Evolutionary conservation across 768 basidiomycete species (phyloP).

Genomic region (Butyriboletus loyo): DNA sequence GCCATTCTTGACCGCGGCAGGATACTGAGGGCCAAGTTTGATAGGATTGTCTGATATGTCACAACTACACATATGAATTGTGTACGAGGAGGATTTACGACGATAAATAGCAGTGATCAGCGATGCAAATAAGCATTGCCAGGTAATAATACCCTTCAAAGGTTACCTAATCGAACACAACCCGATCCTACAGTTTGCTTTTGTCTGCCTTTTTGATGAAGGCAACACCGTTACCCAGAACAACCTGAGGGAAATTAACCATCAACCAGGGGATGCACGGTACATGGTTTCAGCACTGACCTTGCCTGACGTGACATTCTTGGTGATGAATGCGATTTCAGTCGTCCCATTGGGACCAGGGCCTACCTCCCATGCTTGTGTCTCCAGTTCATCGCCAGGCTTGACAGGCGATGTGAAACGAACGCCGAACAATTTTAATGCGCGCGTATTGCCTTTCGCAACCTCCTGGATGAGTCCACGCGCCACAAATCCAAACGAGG

Average conservation of each 20-base stretch:
- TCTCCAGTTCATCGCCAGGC: conserved; percentile 80
- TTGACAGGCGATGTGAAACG: conserved; percentile 82
- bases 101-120: neutral
- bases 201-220: conserved; percentile 53
- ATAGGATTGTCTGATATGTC: conserved; percentile 1
- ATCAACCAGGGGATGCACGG: neutral
- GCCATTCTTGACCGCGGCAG: conserved; percentile 58
- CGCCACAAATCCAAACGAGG: conserved; percentile 79
- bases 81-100: neutral
- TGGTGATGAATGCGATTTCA: conserved; percentile 63
- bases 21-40: conserved; percentile 38
- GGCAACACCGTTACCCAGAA: conserved; percentile 60
- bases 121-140: neutral
- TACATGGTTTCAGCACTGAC: conserved; percentile 26
- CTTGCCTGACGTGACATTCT: conserved; percentile 59
- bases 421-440: conserved; percentile 66
- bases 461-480: conserved; percentile 67
- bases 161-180: neutral
- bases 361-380: conserved; percentile 75
- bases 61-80: neutral
- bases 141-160: neutral
- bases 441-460: conserved; percentile 56
- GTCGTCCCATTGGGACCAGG: conserved; percentile 53
- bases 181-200: conserved; percentile 37
- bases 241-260: conserved; percentile 33